A percentile compares a stretch with the other conserved stretches of the same genome.
phyloP scores from a whole-genome alignment of 2,329 filamentous ascomycete species.

The Chaetothyriales sp. region DNA sequence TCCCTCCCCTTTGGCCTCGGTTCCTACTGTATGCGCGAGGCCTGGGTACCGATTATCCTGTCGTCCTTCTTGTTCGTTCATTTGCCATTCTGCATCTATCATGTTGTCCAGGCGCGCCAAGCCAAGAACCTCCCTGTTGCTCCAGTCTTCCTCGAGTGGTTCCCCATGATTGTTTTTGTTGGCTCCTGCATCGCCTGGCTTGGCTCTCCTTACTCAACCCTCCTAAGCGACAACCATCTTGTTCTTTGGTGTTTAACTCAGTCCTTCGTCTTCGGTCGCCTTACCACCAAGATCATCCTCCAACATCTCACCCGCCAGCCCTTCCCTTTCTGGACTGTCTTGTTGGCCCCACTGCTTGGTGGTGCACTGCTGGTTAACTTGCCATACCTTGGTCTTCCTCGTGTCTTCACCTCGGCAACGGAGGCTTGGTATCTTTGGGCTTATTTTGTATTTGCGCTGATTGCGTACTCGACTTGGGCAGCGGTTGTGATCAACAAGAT shows the following conservation, averaged over 20 bases:
- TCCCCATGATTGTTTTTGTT: slow-evolving; percentile 72
- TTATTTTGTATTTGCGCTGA: slow-evolving; percentile 66
- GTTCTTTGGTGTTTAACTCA: slow-evolving; percentile 85
- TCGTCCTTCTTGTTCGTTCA: slow-evolving; percentile 54
- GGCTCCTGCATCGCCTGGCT: slow-evolving; percentile 66
- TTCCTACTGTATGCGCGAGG: slow-evolving; percentile 61
- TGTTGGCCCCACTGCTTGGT: slow-evolving; percentile 72
- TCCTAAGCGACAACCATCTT: slow-evolving; percentile 72
- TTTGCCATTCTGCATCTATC: slow-evolving; percentile 74
- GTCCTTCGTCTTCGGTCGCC: slow-evolving; percentile 91
- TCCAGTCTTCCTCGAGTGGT: slow-evolving; percentile 86
- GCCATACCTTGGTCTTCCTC: slow-evolving; percentile 53
- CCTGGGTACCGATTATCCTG: slow-evolving; percentile 65
- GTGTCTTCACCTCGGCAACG: slow-evolving; percentile 45
- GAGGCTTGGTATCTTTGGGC: slow-evolving; percentile 71
- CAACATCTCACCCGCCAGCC: slow-evolving; percentile 85
- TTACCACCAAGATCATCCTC: slow-evolving; percentile 98
- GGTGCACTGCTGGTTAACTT: slow-evolving; percentile 74
- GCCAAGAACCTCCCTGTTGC: slow-evolving; percentile 56
- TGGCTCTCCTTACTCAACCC: slow-evolving; percentile 70
- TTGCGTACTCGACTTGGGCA: slow-evolving; percentile 91
- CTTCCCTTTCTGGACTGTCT: slow-evolving; percentile 91
- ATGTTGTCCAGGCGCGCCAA: slow-evolving; percentile 65
- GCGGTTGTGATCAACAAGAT: slow-evolving; percentile 81
- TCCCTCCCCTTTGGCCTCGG: slow-evolving; percentile 51